These are phyloP conservation scores for Geosmithia morbida DNA, from an alignment of 2,329 filamentous ascomycete species.

Conservation along the genomic window DNA sequence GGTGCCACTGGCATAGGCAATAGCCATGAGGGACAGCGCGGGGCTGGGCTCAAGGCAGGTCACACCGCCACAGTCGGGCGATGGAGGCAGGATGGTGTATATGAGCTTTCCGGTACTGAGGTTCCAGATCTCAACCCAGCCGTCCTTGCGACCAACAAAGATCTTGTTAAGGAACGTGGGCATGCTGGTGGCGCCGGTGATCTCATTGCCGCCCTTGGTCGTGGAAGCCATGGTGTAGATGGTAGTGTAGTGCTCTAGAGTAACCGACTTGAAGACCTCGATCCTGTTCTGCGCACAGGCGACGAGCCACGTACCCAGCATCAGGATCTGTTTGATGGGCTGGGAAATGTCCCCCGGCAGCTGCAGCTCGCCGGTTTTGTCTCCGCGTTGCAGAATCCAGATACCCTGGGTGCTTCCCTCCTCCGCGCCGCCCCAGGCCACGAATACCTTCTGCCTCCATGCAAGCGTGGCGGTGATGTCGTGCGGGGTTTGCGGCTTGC, in stretches of 20 bases:
- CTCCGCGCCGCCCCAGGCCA: constrained; percentile 65
- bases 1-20: constrained; percentile 71
- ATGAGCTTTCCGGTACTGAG: constrained; percentile 82
- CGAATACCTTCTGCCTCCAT: constrained; percentile 76
- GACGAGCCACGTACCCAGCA: constrained; percentile 87
- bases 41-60: constrained; percentile 76
- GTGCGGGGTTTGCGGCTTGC: constrained; percentile 73
- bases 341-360: constrained; percentile 50
- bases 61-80: constrained; percentile 61
- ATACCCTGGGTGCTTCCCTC: constrained; percentile 47
- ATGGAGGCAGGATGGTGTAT: constrained; percentile 73
- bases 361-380: constrained; percentile 63
- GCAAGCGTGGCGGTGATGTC: constrained; percentile 76
- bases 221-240: constrained; percentile 43
- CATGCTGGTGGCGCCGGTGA: constrained; percentile 76
- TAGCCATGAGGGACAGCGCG: constrained; percentile 71
- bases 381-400: constrained; percentile 87
- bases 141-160: constrained; percentile 75
- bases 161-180: constrained; percentile 95
- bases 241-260: constrained; percentile 81
- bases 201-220: constrained; percentile 44
- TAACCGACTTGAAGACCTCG: constrained; percentile 78
- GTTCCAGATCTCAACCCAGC: constrained; percentile 95
- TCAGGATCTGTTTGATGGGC: constrained; percentile 60
- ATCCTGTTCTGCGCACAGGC: constrained; percentile 62